Evolutionary conservation across 208 protist genomes (phyloP).

Genomic region (Wallacemonas rigidus): DNA sequence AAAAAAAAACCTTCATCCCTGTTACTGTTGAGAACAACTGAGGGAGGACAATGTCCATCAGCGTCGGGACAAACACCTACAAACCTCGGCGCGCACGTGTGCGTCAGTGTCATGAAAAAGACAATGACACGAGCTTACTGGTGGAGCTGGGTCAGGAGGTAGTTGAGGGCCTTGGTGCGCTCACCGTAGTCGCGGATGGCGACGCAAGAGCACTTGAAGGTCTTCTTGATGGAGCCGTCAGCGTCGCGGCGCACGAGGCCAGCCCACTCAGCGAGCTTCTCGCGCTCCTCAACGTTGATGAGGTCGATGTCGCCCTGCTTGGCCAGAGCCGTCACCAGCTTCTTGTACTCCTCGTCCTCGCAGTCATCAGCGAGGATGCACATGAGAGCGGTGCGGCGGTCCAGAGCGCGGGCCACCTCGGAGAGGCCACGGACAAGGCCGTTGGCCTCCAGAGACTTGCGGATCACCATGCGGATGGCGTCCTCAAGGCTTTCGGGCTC

Average conservation of each 20-base stretch:
- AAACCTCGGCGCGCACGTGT: neutral
- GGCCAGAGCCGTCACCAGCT: constrained; percentile 83
- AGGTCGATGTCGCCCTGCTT: constrained; percentile 86
- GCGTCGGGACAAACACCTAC: neutral
- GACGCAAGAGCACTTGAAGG: constrained; percentile 87
- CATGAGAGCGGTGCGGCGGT: constrained; percentile 84
- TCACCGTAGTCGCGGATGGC: constrained; percentile 90
- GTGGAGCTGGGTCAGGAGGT: constrained; percentile 76
- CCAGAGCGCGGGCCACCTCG: constrained; percentile 83
- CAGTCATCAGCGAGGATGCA: constrained; percentile 91
- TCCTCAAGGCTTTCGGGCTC: constrained; percentile 79
- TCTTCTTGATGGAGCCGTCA: constrained; percentile 75
- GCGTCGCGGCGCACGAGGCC: constrained; percentile 61
- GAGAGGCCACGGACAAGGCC: constrained; percentile 89
- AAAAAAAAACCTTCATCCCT: constrained; percentile 11
- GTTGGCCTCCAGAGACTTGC: constrained; percentile 85
- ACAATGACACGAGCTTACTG: constrained; percentile 21
- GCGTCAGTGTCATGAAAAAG: neutral
- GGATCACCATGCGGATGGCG: constrained; percentile 87
- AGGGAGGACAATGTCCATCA: neutral
- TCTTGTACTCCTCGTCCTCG: constrained; percentile 93
- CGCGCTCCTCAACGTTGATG: constrained; percentile 85
- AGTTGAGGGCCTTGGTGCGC: constrained; percentile 81
- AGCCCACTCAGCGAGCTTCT: constrained; percentile 86
- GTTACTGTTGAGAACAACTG: constrained; percentile 8